Evolutionary conservation across 768 basidiomycete species (phyloP).

Genomic region (Tephrocybe sp.): DNA sequence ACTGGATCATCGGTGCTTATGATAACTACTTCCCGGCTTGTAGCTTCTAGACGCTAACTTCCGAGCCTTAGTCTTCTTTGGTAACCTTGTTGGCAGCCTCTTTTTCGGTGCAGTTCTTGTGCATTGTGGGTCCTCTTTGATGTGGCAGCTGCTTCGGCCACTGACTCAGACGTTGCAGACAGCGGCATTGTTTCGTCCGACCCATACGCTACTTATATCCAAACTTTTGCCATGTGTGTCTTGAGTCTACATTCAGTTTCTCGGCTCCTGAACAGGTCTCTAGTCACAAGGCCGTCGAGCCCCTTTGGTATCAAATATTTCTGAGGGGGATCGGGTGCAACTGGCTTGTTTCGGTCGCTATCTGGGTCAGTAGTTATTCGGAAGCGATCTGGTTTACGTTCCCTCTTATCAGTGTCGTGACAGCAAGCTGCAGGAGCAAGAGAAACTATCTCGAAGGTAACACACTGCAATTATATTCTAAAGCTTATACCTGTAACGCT

Average conservation of each 20-base stretch:
- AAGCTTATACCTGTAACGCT: not conserved
- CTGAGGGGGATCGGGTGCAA: slow-evolving; percentile 75
- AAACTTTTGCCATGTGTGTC: slow-evolving; percentile 58
- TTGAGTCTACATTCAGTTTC: not conserved
- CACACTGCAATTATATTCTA: not conserved
- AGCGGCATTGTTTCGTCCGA: slow-evolving; percentile 57
- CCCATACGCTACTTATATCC: slow-evolving; percentile 58
- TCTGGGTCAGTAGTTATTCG: slow-evolving; percentile 56
- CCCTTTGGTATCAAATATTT: slow-evolving; percentile 73
- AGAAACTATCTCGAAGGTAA: slow-evolving; percentile 69
- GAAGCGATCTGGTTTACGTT: not conserved
- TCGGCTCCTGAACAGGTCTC: not conserved
- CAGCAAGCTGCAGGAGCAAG: slow-evolving; percentile 71
- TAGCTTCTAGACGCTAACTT: not conserved
- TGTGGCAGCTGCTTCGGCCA: not conserved
- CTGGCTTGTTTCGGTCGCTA: slow-evolving; percentile 71
- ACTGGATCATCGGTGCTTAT: slow-evolving; percentile 77
- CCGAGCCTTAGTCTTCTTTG: slow-evolving; percentile 57
- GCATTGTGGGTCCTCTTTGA: slow-evolving; percentile 47
- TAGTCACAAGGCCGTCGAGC: slow-evolving; percentile 64
- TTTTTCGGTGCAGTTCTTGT: slow-evolving; percentile 70
- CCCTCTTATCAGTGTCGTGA: not conserved
- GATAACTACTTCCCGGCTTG: too few relatives aligned
- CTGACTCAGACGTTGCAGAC: slow-evolving; percentile 34
- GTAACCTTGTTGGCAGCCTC: slow-evolving; percentile 67